These are phyloP conservation scores for Hsuehochloa calcarea DNA, from an alignment of 176 grass and related monocot species.

Conservation along the genomic window DNA sequence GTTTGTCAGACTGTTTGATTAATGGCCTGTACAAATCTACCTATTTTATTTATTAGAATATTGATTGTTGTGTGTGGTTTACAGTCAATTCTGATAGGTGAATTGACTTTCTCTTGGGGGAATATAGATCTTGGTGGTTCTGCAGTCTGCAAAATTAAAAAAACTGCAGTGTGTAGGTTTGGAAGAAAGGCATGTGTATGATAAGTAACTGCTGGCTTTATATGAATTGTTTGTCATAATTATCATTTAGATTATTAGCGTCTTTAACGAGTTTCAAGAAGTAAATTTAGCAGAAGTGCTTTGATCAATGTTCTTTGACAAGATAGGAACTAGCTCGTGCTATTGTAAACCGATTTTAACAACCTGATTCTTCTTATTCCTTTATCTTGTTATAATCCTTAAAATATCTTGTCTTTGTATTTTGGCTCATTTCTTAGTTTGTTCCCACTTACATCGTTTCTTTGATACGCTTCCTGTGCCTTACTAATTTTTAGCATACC, in stretches of 20 bases:
- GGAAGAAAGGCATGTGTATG: neutral
- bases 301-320: slow-evolving; percentile 10
- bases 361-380: neutral
- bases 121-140: neutral
- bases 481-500: neutral
- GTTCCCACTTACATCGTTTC: neutral
- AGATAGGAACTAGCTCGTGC: neutral
- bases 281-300: neutral
- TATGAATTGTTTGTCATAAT: neutral
- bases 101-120: neutral
- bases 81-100: neutral
- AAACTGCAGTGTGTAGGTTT: neutral
- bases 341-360: neutral
- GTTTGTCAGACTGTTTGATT: neutral
- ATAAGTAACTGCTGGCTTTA: neutral
- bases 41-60: neutral
- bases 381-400: neutral
- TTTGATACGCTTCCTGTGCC: neutral
- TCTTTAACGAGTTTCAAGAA: neutral
- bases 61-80: neutral
- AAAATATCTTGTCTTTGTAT: neutral
- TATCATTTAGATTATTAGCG: neutral
- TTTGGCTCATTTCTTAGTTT: neutral
- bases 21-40: neutral
- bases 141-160: neutral